Base-by-base conservation (phyloP, 345 rosid genomes). In the Garcia nutans region DNA sequence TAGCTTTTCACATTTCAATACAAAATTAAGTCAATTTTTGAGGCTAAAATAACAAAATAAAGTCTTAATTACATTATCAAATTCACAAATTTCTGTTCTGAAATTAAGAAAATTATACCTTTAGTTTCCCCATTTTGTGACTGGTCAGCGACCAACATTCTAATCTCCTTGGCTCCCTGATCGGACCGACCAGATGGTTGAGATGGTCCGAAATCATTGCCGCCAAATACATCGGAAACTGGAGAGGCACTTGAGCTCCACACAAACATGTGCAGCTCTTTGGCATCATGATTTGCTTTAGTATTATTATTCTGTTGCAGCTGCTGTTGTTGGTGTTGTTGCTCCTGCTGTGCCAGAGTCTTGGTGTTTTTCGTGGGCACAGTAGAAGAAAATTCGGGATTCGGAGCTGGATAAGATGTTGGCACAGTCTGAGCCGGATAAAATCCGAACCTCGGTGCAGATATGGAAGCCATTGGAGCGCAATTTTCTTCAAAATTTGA, bases 121-220 rank as follows among this genome's bases (percentile, higher is more conserved):
- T 90, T 95, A 76, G 4, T 79, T 75, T 93, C 97, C 41, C 91
- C 93, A 75, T 85, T 95, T 56, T 86, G 89, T n/a, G 88, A 87
- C 24, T 88, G 90, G 61, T 95, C 99, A 6, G 93, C 58, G 31
- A 95, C 96, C 71, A 95, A 70, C 99, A 91, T 89, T 82, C 96
- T 86, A 71, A 95, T 95, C 85, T 95, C 99, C 80, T 91, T 93
- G 10, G 94, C 96, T 7, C 96, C 91, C 73, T 90, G 99, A 58
- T 93, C 97, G 13, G 97, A 84, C 84, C 91, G 84, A 54, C 92
- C 92, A 0, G 94, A 88, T 79, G 88, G 95, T 55, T 94, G 97
- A 12, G 90, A 42, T 0, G 87, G 70, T 10, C 85, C 89, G 8
- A 86, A 79, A 26, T 92, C 97, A 0, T 84, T 78, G 37, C 95